Conservation (phyloP, 2,329 filamentous ascomycete species). For the Colletotrichum aenigma region DNA sequence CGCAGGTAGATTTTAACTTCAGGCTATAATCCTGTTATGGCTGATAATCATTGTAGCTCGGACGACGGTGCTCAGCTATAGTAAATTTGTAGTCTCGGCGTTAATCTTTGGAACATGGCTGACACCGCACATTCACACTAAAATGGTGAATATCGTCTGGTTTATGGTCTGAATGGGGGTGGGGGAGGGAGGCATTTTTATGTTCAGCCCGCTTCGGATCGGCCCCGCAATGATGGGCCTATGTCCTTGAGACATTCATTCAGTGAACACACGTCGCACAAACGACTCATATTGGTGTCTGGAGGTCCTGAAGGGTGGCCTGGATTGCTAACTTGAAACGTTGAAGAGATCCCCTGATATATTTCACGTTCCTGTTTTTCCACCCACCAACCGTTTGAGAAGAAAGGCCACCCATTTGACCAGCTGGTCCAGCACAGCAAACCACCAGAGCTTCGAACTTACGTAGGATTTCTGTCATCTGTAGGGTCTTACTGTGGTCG, state of each 20-base stretch:
- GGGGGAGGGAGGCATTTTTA: too few relatives aligned
- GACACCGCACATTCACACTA: too few relatives aligned
- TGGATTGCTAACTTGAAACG: background rate
- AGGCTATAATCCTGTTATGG: too few relatives aligned
- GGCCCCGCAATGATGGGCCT: background rate
- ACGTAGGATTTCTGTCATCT: background rate
- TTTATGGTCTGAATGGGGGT: too few relatives aligned
- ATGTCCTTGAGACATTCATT: background rate
- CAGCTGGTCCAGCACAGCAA: background rate
- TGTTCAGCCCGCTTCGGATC: background rate
- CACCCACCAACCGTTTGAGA: background rate
- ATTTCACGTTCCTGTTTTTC: background rate
- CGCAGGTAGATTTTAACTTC: background rate
- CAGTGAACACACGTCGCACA: background rate
- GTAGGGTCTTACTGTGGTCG: background rate
- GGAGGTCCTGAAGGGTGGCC: background rate
- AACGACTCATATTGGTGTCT: background rate
- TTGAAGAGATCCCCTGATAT: background rate
- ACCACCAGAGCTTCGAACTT: background rate
- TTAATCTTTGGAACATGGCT: too few relatives aligned
- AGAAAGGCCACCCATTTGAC: background rate
- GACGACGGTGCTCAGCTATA: too few relatives aligned
- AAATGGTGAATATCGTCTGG: too few relatives aligned
- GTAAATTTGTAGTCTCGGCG: too few relatives aligned
- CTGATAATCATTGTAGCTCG: too few relatives aligned